Percentiles rank a stretch among this genome's conserved stretches.
These are phyloP conservation scores for Trypanosoma lewisi DNA, from an alignment of 208 protist genomes.

Conservation along the genomic window DNA sequence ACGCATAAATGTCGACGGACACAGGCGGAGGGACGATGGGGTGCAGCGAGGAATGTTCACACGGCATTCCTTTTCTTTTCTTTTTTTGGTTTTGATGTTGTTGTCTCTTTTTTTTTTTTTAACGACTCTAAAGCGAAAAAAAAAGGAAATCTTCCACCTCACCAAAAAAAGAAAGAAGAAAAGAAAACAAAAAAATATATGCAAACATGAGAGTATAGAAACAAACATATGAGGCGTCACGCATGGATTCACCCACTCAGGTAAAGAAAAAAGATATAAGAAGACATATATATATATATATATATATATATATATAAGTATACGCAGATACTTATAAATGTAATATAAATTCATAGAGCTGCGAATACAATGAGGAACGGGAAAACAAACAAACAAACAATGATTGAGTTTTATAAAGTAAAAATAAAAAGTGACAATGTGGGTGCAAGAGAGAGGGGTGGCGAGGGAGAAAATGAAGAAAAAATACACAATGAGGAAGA, in stretches of 20 bases:
- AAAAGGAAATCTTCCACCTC: not conserved
- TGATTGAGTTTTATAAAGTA: too few relatives aligned
- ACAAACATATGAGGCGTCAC: too few relatives aligned
- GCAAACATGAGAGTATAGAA: not conserved
- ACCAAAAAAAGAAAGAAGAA: not conserved
- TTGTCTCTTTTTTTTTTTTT: too few relatives aligned
- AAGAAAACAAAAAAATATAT: not conserved
- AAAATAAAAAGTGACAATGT: not conserved
- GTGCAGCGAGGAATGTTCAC: too few relatives aligned
- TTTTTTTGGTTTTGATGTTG: too few relatives aligned
- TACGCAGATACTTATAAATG: not conserved
- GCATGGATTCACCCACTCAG: too few relatives aligned
- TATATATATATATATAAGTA: constrained; percentile 10
- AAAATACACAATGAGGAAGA: not conserved
- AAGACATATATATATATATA: constrained; percentile 1
- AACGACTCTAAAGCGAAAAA: not conserved
- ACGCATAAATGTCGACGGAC: too few relatives aligned
- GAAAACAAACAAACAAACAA: not conserved
- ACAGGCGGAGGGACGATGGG: too few relatives aligned
- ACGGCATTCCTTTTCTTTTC: too few relatives aligned
- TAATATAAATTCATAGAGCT: too few relatives aligned
- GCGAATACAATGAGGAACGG: not conserved
- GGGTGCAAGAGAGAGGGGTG: not conserved
- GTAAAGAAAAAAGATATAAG: not conserved
- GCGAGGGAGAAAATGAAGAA: not conserved